These are phyloP conservation scores for Lumnitzera littorea DNA, from an alignment of 345 rosid species.

Conservation along the genomic window DNA sequence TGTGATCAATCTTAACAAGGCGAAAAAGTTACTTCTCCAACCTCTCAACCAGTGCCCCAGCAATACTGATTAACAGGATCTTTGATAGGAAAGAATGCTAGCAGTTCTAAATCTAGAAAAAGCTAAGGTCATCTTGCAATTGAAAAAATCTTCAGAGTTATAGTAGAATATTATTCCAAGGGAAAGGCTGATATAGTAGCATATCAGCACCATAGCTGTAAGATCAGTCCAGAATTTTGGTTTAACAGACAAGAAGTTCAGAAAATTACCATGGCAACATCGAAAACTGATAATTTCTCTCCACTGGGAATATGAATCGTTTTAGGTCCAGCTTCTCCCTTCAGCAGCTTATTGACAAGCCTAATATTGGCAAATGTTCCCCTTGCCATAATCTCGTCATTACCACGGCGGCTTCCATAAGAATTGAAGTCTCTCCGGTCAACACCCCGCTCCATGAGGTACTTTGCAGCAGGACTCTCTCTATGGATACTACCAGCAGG, in stretches of 20 bases:
- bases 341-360: conserved; percentile 63
- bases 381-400: conserved; percentile 84
- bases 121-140: too few relatives aligned
- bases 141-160: too few relatives aligned
- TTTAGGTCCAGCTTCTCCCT: conserved; percentile 90
- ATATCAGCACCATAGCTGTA: too few relatives aligned
- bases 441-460: conserved; percentile 74
- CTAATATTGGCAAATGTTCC: conserved; percentile 85
- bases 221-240: too few relatives aligned
- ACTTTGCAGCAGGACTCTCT: conserved; percentile 87
- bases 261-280: conserved; percentile 69
- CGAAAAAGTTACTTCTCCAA: too few relatives aligned
- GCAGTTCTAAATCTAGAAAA: too few relatives aligned
- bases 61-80: too few relatives aligned
- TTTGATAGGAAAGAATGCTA: too few relatives aligned
- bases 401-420: conserved; percentile 87
- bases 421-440: conserved; percentile 80
- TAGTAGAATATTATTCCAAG: too few relatives aligned
- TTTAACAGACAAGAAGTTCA: background rate
- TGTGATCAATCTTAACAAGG: too few relatives aligned
- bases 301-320: conserved; percentile 74
- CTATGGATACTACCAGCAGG: conserved; percentile 94
- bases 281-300: conserved; percentile 75
- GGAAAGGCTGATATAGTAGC: too few relatives aligned
- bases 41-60: too few relatives aligned